Base-by-base conservation (phyloP, 1,139 yeast genomes). In the Candida tetrigidarum region DNA sequence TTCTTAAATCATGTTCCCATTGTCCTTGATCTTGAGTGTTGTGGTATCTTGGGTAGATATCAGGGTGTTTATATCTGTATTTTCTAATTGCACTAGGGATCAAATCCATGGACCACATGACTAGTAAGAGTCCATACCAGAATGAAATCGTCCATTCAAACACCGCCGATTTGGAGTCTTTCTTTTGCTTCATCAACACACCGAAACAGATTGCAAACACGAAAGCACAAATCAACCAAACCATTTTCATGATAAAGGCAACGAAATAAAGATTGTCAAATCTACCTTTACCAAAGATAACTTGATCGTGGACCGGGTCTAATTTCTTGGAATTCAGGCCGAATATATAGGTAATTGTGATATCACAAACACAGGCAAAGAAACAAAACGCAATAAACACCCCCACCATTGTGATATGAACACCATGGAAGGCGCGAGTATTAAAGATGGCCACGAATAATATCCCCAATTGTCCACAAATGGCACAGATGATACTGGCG, bases 141-240 rank as follows among this genome's bases (percentile, higher is more conserved):
- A 84, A 92, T 6, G 92, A 84, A 38, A 91, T 66, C 7, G 81
- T 59, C 97, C 98, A 92, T 64, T 92, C 98, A 62, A 86, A 83
- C 12, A 69, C 68, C 0, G 87, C 88, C 19, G 83, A 75, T 43
- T 76, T 67, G 12, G 73, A 65, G 30, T 73, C 66, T 9, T 67
- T 48, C 33, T 69, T 74, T 1, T 46, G 43, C 8, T 60, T 53
- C 76, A 74, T 67, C 44, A 70, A 65, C 2, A 66, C 76, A 11
- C 83, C 93, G 57, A 90, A 92, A 35, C 81, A 74, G 25, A 86
- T 67, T 4, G 95, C 96, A 60, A 89, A 76, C 0, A 71, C 80
- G 20, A 86, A 69, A 2, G 96, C 96, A n/a, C 76, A 62, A 3
- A 72, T 50, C 38, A 87, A 67, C 96, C 97, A 92, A 8, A 77